Evolutionary conservation across 1,284 basidiomycete species (phyloP), one percentile per base, ranked within the genome.

Genomic region (Hymenochaete sp.): DNA sequence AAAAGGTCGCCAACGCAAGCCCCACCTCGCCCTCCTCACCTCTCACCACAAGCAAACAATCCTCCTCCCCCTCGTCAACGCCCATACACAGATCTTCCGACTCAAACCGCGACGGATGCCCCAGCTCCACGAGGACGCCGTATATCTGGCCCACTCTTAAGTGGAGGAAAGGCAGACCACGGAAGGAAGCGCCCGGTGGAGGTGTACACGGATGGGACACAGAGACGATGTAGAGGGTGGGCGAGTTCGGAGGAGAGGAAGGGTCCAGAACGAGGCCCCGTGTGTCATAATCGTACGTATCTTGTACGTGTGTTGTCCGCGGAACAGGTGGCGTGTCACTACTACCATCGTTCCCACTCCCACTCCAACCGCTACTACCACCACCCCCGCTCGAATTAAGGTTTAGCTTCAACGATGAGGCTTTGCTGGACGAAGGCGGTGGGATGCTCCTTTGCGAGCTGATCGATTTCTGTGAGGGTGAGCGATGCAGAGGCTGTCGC

Each of bases 1-100:
- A 62, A 60, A 86, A 88, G 59, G 84, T 87, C 25, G 85, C 84
- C 49, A 88, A 59, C 1, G 77, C 78, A 82, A 85, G 87, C 0
- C 84, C 84, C n/a, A 85, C 67, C 5, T 71, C 65, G 6, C 75
- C 71, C 4, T 55, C 45, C 29, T 59, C 61, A 57, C 78, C 73
- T 40, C 80, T 59, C 43, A 68, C 71, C 26, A 87, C 68, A 44
- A 88, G 63, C 52, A 89, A 62, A 62, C 82, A 86, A 53, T 88
- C 85, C 53, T 84, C 84, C 29, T 53, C 50, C 7, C 84, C 82
- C 42, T 86, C 82, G 53, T 86, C 83, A 25, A 87, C 78, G 55
- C 78, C 77, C 47, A 88, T 58, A 4, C 85, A 85, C 33, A 88
- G 62, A 52, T 81, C 75, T 2, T 70, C 67, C n/a, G n/a, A n/a